Percentiles rank a stretch among this genome's conserved stretches.
phyloP scores from a whole-genome alignment of 2,329 filamentous ascomycete genomes.

The Calonectria hongkongensis region DNA sequence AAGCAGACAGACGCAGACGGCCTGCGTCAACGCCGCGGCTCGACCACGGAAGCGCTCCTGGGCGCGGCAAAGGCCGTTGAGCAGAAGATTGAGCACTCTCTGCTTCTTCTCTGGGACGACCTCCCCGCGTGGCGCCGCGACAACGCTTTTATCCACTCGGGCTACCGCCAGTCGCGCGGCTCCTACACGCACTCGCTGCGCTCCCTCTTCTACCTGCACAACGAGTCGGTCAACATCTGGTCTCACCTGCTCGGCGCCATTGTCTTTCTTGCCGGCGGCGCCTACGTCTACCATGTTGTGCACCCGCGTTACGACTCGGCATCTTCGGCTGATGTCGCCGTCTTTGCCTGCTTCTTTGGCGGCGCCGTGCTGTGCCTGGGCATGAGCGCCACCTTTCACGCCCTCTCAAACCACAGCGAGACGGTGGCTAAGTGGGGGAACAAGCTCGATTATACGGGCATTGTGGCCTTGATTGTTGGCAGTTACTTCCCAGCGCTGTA shows the following conservation, averaged over 20 bases:
- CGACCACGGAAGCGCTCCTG: slow-evolving; percentile 56
- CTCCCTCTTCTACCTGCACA: slow-evolving; percentile 74
- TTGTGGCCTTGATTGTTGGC: slow-evolving; percentile 92
- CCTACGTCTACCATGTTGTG: slow-evolving; percentile 74
- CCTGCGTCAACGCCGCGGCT: slow-evolving; percentile 55
- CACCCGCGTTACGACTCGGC: slow-evolving; percentile 80
- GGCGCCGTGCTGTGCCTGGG: slow-evolving; percentile 84
- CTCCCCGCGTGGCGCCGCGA: slow-evolving; percentile 76
- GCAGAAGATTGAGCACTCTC: slow-evolving; percentile 61
- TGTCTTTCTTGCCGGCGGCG: slow-evolving; percentile 70
- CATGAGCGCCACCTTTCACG: slow-evolving; percentile 90
- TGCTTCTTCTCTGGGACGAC: slow-evolving; percentile 75
- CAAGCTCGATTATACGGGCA: slow-evolving; percentile 95
- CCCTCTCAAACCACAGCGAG: slow-evolving; percentile 89
- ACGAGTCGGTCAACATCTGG: slow-evolving; percentile 79
- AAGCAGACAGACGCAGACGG: slow-evolving; percentile 34
- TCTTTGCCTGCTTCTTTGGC: slow-evolving; percentile 86
- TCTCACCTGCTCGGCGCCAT: slow-evolving; percentile 80
- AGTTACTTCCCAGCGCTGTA: slow-evolving; percentile 92
- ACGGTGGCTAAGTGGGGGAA: slow-evolving; percentile 89
- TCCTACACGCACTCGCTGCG: slow-evolving; percentile 67
- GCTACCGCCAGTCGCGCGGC: slow-evolving; percentile 72
- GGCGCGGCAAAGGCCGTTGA: slow-evolving; percentile 58
- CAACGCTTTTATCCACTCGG: slow-evolving; percentile 73
- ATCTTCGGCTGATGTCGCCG: slow-evolving; percentile 77